These are phyloP conservation scores for Boletellus sp. DNA, from an alignment of 768 basidiomycete genomes.

Conservation along the genomic window DNA sequence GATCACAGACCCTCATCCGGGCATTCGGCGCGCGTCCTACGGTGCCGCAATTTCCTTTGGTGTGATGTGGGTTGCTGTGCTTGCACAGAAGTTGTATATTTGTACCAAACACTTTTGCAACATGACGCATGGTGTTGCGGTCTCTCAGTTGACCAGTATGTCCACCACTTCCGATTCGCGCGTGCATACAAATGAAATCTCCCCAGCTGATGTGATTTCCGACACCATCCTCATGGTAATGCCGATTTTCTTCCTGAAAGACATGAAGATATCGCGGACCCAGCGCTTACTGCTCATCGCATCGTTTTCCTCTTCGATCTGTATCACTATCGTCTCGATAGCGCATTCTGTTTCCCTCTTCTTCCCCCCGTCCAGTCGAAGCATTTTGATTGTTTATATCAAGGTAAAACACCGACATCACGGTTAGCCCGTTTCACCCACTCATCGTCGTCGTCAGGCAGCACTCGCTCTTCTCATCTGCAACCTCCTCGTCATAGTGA, in stretches of 20 bases:
- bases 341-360: slow-evolving; percentile 11
- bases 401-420: slow-evolving; percentile 12
- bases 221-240: slow-evolving; percentile 13
- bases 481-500: slow-evolving; percentile 21
- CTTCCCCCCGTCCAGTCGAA: background rate
- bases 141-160: slow-evolving; percentile 17
- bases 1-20: slow-evolving; percentile 1
- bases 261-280: slow-evolving; percentile 9
- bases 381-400: slow-evolving; percentile 14
- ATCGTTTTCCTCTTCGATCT: slow-evolving; percentile 21
- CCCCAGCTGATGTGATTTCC: slow-evolving; percentile 19
- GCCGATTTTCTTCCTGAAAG: slow-evolving; percentile 14
- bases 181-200: background rate
- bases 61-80: slow-evolving; percentile 12
- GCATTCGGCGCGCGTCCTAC: background rate
- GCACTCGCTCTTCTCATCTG: slow-evolving; percentile 19
- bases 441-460: slow-evolving; percentile 6
- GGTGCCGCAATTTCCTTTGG: slow-evolving; percentile 7
- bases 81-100: slow-evolving; percentile 3
- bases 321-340: slow-evolving; percentile 18
- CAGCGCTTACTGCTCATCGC: slow-evolving; percentile 15
- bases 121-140: background rate
- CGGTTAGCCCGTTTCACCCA: background rate
- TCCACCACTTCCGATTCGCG: background rate
- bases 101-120: background rate